These are phyloP conservation scores for Emydomyces testavorans DNA, from an alignment of 2,329 filamentous ascomycete species.

Conservation along the genomic window DNA sequence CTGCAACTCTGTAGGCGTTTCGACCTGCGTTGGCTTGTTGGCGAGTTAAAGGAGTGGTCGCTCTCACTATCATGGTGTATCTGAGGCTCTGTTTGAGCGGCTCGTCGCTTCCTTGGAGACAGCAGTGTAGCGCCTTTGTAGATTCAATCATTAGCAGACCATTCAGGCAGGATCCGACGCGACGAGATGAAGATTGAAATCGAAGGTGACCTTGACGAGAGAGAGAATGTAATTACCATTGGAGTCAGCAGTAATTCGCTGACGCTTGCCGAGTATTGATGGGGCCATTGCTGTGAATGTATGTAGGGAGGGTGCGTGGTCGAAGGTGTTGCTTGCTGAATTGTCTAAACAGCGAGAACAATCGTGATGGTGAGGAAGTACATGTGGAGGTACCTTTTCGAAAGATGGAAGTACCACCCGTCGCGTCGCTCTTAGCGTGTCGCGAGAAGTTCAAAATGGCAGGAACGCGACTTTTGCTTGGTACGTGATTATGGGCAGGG, in stretches of 20 bases:
- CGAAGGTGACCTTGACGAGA: slow-evolving; percentile 9
- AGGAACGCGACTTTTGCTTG: slow-evolving; percentile 16
- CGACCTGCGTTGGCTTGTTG: slow-evolving; percentile 28
- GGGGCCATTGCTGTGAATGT: slow-evolving; percentile 30
- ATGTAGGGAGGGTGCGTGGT: slow-evolving; percentile 18
- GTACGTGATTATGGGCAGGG: slow-evolving; percentile 13
- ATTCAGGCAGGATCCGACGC: slow-evolving; percentile 12
- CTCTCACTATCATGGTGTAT: slow-evolving; percentile 27
- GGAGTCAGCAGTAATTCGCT: slow-evolving; percentile 21
- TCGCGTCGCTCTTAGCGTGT: slow-evolving; percentile 15
- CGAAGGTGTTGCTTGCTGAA: slow-evolving; percentile 16
- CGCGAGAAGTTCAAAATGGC: slow-evolving; percentile 15
- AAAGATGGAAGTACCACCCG: slow-evolving; percentile 9
- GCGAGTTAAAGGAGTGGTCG: slow-evolving; percentile 18
- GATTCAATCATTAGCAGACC: slow-evolving; percentile 17
- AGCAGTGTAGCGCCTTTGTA: slow-evolving; percentile 23
- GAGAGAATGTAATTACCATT: slow-evolving; percentile 29
- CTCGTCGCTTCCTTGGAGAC: slow-evolving; percentile 39
- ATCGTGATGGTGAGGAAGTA: slow-evolving; percentile 10
- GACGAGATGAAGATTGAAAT: slow-evolving; percentile 11
- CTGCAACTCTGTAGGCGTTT: slow-evolving; percentile 24
- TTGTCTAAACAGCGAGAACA: slow-evolving; percentile 21
- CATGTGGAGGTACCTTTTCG: slow-evolving; percentile 19
- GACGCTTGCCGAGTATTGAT: slow-evolving; percentile 21
- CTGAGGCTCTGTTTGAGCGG: slow-evolving; percentile 32